These are phyloP conservation scores for Starmerella ratchasimensis DNA, from an alignment of 805 yeast genomes.

Conservation along the genomic window DNA sequence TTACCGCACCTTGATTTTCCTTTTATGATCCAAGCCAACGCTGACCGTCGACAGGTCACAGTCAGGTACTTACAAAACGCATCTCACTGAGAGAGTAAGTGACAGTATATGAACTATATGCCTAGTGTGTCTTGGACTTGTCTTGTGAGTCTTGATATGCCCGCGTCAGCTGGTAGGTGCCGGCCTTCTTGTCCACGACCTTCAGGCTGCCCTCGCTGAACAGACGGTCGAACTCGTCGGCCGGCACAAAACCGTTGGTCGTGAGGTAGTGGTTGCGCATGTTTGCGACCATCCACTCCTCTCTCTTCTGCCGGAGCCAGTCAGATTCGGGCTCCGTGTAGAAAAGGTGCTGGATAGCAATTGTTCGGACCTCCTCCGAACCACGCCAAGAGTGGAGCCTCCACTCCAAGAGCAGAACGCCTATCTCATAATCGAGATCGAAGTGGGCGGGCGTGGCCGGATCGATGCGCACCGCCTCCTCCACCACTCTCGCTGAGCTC, in stretches of 20 bases:
- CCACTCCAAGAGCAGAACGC: slow-evolving; percentile 17
- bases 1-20: too few species aligned
- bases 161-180: slow-evolving; percentile 33
- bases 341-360: slow-evolving; percentile 35
- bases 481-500: slow-evolving; percentile 28
- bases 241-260: slow-evolving; percentile 92
- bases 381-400: slow-evolving; percentile 11
- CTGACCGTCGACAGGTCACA: too few species aligned
- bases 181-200: slow-evolving; percentile 36
- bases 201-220: slow-evolving; percentile 55
- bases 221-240: slow-evolving; percentile 69
- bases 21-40: too few species aligned
- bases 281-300: slow-evolving; percentile 52
- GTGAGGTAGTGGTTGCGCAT: slow-evolving; percentile 71
- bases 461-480: slow-evolving; percentile 21
- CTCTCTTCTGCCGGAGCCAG: slow-evolving; percentile 43
- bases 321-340: slow-evolving; percentile 45
- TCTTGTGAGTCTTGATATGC: slow-evolving; percentile 17
- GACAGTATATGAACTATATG: not conserved
- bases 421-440: slow-evolving; percentile 20
- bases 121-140: slow-evolving; percentile 2
- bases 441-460: slow-evolving; percentile 18
- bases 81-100: too few species aligned
- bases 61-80: too few species aligned
- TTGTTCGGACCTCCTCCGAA: slow-evolving; percentile 31